Base-by-base conservation (phyloP, 768 basidiomycete genomes). In the Tubosaeta sp. region DNA sequence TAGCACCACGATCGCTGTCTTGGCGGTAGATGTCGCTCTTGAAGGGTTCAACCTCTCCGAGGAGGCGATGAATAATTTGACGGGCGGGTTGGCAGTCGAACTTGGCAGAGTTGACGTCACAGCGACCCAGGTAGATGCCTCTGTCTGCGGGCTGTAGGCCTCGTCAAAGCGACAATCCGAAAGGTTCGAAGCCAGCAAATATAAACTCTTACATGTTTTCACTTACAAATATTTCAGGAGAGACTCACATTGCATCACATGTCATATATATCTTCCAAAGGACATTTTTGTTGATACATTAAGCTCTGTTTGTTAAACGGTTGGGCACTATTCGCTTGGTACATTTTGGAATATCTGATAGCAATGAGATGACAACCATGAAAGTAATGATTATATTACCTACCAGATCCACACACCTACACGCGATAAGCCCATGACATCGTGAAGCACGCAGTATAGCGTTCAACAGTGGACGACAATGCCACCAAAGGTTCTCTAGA, bases 401-500 rank as follows among this genome's bases (percentile, higher is more conserved):
- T 41, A 46, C 48, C 18, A 4, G 21, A 14, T 22, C 13, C 3
- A 12, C 27, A 10, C 6, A 7, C 44, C 31, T 62, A 79, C 12
- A 75, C 42, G 46, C 75, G 73, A 64, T 82, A 86, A 6, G 81
- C 60, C 56, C 74, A 72, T 4, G 71, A 76, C 19, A 66, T 55
- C 11, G 60, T 58, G 58, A 81, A 81, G 12, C 76, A 76, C 24
- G 79, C 78, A 47, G 70, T 66, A 55, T 81, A 83, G 18, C 84
- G 74, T 27, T 67, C 69, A 5, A 72, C 70, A 18, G 76, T 73
- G 2, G 78, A 81, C 4, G 76, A 59, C 45, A 87, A 75, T 8
- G 76, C 67, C 73, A 79, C 72, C n/a, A 77, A 56, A 3, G 83
- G 82, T 55, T 90, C 87, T 42, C 64, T 71, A 16, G 76, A 76